A percentile compares a stretch with the other conserved stretches of the same genome.
Evolutionary conservation across 2,329 filamentous ascomycete genomes (phyloP).

Genomic region (Ramularia endophylla): DNA sequence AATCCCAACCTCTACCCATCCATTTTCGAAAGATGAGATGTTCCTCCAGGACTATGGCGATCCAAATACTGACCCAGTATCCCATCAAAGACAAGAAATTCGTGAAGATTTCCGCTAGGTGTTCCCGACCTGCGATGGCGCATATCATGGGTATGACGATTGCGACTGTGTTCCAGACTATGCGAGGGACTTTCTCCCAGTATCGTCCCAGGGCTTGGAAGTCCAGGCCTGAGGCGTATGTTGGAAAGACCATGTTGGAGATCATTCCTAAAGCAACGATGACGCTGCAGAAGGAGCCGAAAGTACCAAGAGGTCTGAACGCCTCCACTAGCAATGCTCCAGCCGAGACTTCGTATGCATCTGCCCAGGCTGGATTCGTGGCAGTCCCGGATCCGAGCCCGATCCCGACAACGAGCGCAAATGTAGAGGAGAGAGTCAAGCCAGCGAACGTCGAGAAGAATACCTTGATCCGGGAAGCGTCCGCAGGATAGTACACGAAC

Average conservation of each 20-base stretch:
- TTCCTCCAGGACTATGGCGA: slow-evolving; percentile 57
- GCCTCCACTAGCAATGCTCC: slow-evolving; percentile 61
- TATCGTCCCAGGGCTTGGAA: slow-evolving; percentile 60
- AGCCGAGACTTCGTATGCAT: slow-evolving; percentile 53
- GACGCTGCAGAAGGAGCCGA: slow-evolving; percentile 63
- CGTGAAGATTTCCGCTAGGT: slow-evolving; percentile 59
- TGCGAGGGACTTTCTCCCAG: slow-evolving; percentile 53
- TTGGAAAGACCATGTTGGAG: slow-evolving; percentile 60
- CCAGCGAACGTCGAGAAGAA: slow-evolving; percentile 54
- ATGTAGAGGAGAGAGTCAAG: slow-evolving; percentile 52
- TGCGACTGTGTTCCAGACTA: slow-evolving; percentile 58
- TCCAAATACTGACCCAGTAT: slow-evolving; percentile 63
- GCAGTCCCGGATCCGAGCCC: slow-evolving; percentile 56
- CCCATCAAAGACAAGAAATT: slow-evolving; percentile 67
- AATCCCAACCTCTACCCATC: slow-evolving; percentile 48
- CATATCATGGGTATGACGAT: slow-evolving; percentile 60
- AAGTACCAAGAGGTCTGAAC: slow-evolving; percentile 53
- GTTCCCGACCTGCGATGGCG: slow-evolving; percentile 55
- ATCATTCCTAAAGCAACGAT: slow-evolving; percentile 59
- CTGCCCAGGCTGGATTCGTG: slow-evolving; percentile 48
- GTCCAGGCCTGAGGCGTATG: slow-evolving; percentile 60
- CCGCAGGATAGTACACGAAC: slow-evolving; percentile 59
- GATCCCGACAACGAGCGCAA: slow-evolving; percentile 57
- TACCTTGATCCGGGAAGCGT: slow-evolving; percentile 47
- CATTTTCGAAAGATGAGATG: slow-evolving; percentile 55